A percentile compares a stretch with the other conserved stretches of the same genome.
Evolutionary conservation across 1,139 yeast species (phyloP).

Genomic region (Spathaspora sp.): DNA sequence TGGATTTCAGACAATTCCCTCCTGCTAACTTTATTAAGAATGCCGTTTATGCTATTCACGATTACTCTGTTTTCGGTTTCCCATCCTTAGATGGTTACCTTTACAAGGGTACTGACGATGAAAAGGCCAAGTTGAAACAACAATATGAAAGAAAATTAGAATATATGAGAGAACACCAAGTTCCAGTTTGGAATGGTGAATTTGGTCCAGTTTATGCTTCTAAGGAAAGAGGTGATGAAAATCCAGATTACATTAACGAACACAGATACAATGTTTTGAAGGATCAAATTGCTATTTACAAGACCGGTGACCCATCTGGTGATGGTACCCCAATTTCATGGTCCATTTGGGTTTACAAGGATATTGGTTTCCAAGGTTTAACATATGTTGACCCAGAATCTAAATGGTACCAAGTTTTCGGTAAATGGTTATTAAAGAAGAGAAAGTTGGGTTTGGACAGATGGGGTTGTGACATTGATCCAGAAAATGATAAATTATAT

Average conservation of each 20-base stretch:
- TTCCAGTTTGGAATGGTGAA: conserved; percentile 55
- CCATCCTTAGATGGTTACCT: conserved; percentile 32
- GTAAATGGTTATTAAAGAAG: conserved; percentile 40
- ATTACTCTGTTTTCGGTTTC: conserved; percentile 41
- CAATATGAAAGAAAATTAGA: conserved; percentile 42
- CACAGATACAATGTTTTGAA: conserved; percentile 39
- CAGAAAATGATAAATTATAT: conserved; percentile 32
- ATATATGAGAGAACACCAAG: conserved; percentile 34
- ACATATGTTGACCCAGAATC: conserved; percentile 43
- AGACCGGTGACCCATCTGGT: conserved; percentile 44
- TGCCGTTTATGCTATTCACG: conserved; percentile 48
- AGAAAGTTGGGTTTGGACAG: conserved; percentile 42
- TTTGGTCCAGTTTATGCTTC: conserved; percentile 50
- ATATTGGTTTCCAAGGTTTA: conserved; percentile 49
- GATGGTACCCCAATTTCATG: conserved; percentile 42
- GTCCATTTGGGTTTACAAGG: conserved; percentile 54
- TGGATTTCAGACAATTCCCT: conserved; percentile 47
- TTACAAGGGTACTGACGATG: conserved; percentile 31
- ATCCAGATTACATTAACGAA: conserved; percentile 33
- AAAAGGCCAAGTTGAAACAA: conserved; percentile 27
- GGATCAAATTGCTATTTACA: conserved; percentile 43
- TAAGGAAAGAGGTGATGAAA: conserved; percentile 36
- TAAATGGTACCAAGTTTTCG: conserved; percentile 39
- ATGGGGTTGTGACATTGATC: conserved; percentile 48
- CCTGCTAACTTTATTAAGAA: conserved; percentile 30